These are phyloP conservation scores for Tylopilus sp. DNA, from an alignment of 768 basidiomycete species.

Conservation along the genomic window DNA sequence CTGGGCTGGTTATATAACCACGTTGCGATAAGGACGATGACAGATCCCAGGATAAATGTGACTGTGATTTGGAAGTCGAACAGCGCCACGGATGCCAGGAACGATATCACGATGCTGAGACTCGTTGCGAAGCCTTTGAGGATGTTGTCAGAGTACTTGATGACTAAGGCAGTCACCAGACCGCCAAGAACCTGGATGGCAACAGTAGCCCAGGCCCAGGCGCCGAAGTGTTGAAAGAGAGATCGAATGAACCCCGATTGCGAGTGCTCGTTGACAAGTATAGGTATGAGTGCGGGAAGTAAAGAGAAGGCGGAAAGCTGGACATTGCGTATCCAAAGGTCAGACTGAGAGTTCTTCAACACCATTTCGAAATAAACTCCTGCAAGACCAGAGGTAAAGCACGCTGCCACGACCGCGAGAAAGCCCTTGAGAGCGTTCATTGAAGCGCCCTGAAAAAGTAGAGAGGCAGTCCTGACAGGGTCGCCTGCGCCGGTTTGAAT, in stretches of 20 bases:
- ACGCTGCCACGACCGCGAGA: slow-evolving; percentile 84
- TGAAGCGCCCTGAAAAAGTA: slow-evolving; percentile 40
- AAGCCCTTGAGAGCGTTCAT: slow-evolving; percentile 89
- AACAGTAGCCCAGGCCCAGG: slow-evolving; percentile 91
- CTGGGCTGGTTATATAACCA: slow-evolving; percentile 84
- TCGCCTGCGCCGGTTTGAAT: slow-evolving; percentile 51
- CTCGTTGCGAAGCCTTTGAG: slow-evolving; percentile 95
- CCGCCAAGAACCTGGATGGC: slow-evolving; percentile 88
- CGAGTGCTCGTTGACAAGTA: slow-evolving; percentile 52
- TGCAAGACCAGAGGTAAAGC: slow-evolving; percentile 93
- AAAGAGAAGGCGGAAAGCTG: slow-evolving; percentile 94
- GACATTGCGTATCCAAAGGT: slow-evolving; percentile 96
- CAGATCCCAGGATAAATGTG: slow-evolving; percentile 81
- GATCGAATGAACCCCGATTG: slow-evolving; percentile 41
- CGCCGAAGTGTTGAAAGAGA: slow-evolving; percentile 82
- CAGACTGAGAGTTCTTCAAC: slow-evolving; percentile 81
- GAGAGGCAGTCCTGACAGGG: slow-evolving; percentile 25
- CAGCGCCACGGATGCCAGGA: slow-evolving; percentile 85
- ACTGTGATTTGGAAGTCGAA: slow-evolving; percentile 87
- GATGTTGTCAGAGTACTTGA: slow-evolving; percentile 91
- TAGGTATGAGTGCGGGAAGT: slow-evolving; percentile 79
- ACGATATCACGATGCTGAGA: slow-evolving; percentile 91
- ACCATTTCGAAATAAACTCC: slow-evolving; percentile 99
- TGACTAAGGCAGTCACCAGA: slow-evolving; percentile 87
- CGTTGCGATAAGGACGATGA: slow-evolving; percentile 82